Conservation (phyloP, 2,329 filamentous ascomycete genomes). For the Xylaria arbuscula region DNA sequence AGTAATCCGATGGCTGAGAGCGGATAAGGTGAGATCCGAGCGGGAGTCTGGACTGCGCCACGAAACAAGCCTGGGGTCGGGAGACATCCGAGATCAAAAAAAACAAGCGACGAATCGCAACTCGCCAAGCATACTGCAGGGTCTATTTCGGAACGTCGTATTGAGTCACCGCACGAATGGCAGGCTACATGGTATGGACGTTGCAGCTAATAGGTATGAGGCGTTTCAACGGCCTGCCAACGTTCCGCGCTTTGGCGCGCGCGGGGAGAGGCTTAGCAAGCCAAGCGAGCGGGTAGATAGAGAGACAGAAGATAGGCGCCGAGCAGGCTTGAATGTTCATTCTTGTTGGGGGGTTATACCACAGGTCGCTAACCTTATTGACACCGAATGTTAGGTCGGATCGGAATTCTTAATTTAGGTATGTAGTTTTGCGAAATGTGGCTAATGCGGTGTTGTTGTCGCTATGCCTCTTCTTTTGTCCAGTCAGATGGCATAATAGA, state of each 20-base stretch:
- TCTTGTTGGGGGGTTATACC: slow-evolving; percentile 7
- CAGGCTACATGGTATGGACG: not conserved
- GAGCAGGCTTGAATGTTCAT: not conserved
- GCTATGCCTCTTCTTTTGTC: slow-evolving; percentile 3
- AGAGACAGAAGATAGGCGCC: slow-evolving; percentile 3
- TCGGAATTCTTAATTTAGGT: slow-evolving; percentile 25
- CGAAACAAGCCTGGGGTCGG: slow-evolving; percentile 20
- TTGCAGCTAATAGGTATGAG: not conserved
- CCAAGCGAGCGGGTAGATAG: not conserved
- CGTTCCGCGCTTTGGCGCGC: slow-evolving; percentile 30
- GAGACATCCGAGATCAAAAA: slow-evolving; percentile 14
- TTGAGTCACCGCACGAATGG: slow-evolving; percentile 4
- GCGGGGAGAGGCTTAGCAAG: slow-evolving; percentile 25
- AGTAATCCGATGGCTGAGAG: not conserved
- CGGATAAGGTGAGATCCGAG: slow-evolving; percentile 32
- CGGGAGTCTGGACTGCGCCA: slow-evolving; percentile 24
- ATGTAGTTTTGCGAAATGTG: not conserved
- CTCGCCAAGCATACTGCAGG: slow-evolving; percentile 12
- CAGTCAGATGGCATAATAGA: not conserved
- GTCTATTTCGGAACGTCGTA: slow-evolving; percentile 31
- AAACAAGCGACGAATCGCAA: slow-evolving; percentile 28
- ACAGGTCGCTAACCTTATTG: not conserved
- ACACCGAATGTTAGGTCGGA: not conserved
- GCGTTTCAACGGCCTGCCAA: slow-evolving; percentile 20
- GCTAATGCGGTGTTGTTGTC: slow-evolving; percentile 19